phyloP scores from a whole-genome alignment of 345 rosid genomes.

The Schrenkiella parvula region DNA sequence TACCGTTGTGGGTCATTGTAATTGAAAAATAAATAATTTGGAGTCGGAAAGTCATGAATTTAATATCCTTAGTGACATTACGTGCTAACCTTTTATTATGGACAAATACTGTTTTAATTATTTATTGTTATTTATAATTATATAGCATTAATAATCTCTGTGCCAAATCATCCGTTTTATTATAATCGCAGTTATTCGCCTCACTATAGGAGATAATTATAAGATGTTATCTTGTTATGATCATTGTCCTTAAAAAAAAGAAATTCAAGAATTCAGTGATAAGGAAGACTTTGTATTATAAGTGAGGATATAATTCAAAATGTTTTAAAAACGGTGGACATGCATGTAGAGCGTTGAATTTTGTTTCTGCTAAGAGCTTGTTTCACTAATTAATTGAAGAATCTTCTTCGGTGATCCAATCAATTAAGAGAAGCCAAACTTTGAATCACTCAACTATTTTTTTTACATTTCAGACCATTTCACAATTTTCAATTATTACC shows the following conservation, averaged over 20 bases:
- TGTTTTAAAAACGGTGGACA: not conserved
- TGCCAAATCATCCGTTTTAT: not conserved
- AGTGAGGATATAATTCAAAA: not conserved
- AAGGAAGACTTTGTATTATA: not conserved
- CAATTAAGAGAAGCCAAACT: not conserved
- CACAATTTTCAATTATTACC: not conserved
- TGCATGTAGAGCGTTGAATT: not conserved
- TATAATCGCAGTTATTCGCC: not conserved
- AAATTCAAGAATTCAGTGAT: not conserved
- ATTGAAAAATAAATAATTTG: not conserved
- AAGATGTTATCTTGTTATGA: slow-evolving; percentile 13
- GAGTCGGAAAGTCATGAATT: not conserved
- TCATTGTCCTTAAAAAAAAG: not conserved
- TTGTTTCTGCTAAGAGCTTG: not conserved
- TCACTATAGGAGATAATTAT: not conserved
- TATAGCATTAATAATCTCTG: not conserved
- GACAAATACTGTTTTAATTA: not conserved
- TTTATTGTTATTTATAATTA: not conserved
- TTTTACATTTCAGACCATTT: not conserved
- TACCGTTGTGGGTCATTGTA: not conserved
- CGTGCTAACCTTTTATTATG: slow-evolving; percentile 19
- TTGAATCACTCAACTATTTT: not conserved
- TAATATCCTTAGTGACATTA: slow-evolving; percentile 15
- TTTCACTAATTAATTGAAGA: not conserved
- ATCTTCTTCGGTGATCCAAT: not conserved